Evolutionary conservation across 352 stramenopile species (phyloP).

Genomic region (Elongisporangium anandrum): DNA sequence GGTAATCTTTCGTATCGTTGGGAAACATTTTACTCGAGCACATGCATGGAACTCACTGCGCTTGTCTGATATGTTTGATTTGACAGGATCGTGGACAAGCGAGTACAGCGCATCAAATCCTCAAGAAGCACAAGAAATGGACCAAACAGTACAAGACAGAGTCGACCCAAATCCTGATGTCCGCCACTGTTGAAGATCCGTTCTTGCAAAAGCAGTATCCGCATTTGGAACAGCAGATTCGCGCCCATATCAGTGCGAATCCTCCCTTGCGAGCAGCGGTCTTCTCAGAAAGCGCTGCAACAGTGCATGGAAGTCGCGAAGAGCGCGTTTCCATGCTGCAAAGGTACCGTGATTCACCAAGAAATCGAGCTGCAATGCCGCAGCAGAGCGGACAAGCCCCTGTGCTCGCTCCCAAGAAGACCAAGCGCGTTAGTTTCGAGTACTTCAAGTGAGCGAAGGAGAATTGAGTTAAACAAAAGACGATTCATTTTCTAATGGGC

Average conservation of each 20-base stretch:
- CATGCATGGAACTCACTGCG: no score
- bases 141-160: conserved; percentile 75
- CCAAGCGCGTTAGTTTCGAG: background rate
- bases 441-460: conserved; percentile 3
- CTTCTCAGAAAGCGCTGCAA: background rate
- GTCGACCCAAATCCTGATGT: conserved; percentile 34
- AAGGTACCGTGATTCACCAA: conserved; percentile 12
- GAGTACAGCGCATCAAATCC: conserved; percentile 63
- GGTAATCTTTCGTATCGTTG: conserved; percentile 13
- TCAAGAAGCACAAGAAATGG: conserved; percentile 89
- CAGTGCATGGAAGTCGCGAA: conserved; percentile 2
- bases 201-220: conserved; percentile 62
- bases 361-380: background rate
- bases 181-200: conserved; percentile 54
- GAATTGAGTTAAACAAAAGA: background rate
- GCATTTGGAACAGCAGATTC: conserved; percentile 50
- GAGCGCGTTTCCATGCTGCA: conserved; percentile 23
- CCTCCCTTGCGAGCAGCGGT: conserved; percentile 12
- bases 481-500: background rate
- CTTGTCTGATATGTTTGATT: background rate
- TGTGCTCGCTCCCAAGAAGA: background rate
- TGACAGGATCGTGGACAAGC: conserved; percentile 58
- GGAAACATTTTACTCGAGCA: no score
- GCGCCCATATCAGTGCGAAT: conserved; percentile 37
- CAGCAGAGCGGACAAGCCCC: background rate